Percentiles rank a stretch among this genome's conserved stretches.
These are phyloP conservation scores for Psilocybe subaeruginosa DNA, from an alignment of 768 basidiomycete species.

Conservation along the genomic window DNA sequence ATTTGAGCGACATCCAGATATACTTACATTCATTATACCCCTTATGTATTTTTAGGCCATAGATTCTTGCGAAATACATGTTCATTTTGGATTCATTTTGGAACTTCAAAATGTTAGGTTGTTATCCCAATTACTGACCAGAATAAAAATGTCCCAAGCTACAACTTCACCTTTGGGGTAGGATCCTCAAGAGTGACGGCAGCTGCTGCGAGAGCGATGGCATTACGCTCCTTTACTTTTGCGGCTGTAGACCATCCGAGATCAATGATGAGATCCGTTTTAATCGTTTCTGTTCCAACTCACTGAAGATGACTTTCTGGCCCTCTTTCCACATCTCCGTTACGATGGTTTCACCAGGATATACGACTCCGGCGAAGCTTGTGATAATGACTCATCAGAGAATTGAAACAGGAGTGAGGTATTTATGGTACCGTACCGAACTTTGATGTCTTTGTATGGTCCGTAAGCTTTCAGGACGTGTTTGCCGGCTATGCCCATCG, in stretches of 20 bases:
- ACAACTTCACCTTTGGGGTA: constrained; percentile 65
- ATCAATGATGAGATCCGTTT: not conserved
- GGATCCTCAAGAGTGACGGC: constrained; percentile 71
- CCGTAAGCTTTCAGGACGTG: constrained; percentile 91
- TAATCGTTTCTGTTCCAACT: constrained; percentile 32
- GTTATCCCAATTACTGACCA: no score
- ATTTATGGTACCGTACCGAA: constrained; percentile 56
- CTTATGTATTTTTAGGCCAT: not conserved
- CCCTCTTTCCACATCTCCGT: constrained; percentile 99
- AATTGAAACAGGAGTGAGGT: not conserved
- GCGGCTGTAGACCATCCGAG: constrained; percentile 49
- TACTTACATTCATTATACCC: not conserved
- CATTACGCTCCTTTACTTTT: constrained; percentile 86
- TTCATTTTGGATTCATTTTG: not conserved
- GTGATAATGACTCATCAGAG: not conserved
- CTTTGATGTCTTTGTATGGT: constrained; percentile 90
- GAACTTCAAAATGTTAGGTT: not conserved
- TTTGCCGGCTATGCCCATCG: constrained; percentile 91
- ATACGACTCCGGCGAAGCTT: constrained; percentile 89
- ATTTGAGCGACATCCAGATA: not conserved
- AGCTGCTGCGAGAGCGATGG: constrained; percentile 74
- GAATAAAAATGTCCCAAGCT: constrained; percentile 17
- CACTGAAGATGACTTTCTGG: constrained; percentile 87
- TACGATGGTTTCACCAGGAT: constrained; percentile 92
- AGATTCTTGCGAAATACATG: not conserved